These are phyloP conservation scores for Haplosporangium gracile DNA, from an alignment of 192 early-diverging fungal species.

Conservation along the genomic window DNA sequence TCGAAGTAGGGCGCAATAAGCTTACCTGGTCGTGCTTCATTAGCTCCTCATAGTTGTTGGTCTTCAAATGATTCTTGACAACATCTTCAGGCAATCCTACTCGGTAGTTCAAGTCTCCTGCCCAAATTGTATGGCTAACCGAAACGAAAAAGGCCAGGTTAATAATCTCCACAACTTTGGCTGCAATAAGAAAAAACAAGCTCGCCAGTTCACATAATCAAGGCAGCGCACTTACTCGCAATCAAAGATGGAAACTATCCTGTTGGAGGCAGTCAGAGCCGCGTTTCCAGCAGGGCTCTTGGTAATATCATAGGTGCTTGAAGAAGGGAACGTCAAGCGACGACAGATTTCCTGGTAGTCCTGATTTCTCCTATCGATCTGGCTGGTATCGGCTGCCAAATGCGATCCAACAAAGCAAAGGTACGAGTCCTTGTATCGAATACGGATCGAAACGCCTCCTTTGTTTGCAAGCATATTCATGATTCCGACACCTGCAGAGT, in stretches of 20 bases:
- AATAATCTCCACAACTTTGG: not conserved
- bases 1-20: too few species aligned
- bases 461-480: constrained; percentile 93
- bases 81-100: constrained; percentile 73
- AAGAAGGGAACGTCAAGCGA: constrained; percentile 71
- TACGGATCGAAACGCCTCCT: constrained; percentile 88
- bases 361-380: constrained; percentile 86
- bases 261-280: constrained; percentile 15
- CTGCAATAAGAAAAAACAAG: not conserved
- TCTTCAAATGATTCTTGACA: constrained; percentile 67
- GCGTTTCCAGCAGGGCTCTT: constrained; percentile 45
- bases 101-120: constrained; percentile 97
- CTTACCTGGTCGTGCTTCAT: constrained; percentile 86
- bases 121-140: constrained; percentile 85
- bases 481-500: constrained; percentile 86
- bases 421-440: constrained; percentile 83
- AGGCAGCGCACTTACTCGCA: constrained; percentile 64
- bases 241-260: constrained; percentile 71
- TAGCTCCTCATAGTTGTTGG: constrained; percentile 71
- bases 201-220: too few species aligned
- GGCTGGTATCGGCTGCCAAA: constrained; percentile 86
- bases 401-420: constrained; percentile 92
- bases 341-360: constrained; percentile 91
- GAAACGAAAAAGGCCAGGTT: not conserved
- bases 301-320: constrained; percentile 38